Percentiles rank a stretch among this genome's conserved stretches.
These are phyloP conservation scores for Rostrohypoxylon terebratum DNA, from an alignment of 495 filamentous ascomycete species.

Conservation along the genomic window DNA sequence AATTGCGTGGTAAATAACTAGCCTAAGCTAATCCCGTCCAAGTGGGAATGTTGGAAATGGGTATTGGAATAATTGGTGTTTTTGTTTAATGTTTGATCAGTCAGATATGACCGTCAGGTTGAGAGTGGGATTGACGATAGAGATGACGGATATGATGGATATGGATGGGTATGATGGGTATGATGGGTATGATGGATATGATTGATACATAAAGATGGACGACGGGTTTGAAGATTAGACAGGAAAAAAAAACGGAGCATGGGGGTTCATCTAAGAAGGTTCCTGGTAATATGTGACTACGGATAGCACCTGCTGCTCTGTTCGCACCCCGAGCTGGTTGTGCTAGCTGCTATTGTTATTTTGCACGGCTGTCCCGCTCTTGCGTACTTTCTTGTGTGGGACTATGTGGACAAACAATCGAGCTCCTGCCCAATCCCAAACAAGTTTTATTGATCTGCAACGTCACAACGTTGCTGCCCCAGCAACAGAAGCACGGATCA, in stretches of 20 bases:
- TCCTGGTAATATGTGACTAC: conserved; percentile 38
- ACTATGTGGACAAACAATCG: conserved; percentile 46
- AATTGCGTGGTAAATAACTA: conserved; percentile 12
- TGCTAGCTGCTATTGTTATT: conserved; percentile 16
- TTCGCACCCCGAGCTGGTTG: background rate
- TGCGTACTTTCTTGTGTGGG: background rate
- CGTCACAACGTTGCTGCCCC: conserved; percentile 41
- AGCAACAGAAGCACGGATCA: conserved; percentile 41
- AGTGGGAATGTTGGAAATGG: conserved; percentile 17
- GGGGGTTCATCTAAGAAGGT: conserved; percentile 28
- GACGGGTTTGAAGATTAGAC: conserved; percentile 34
- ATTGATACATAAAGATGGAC: conserved; percentile 9
- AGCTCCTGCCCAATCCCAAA: conserved; percentile 42
- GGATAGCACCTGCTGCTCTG: conserved; percentile 1
- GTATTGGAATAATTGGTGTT: conserved; percentile 27
- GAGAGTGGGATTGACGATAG: background rate
- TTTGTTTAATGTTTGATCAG: conserved; percentile 29
- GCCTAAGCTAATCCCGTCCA: conserved; percentile 29
- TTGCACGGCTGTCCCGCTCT: conserved; percentile 26
- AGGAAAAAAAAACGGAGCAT: conserved; percentile 45
- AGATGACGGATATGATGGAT: conserved; percentile 10
- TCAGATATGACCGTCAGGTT: conserved; percentile 37
- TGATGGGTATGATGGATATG: conserved; percentile 10
- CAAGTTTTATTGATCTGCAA: conserved; percentile 32
- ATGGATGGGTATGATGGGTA: conserved; percentile 11